Evolutionary conservation across 108 stramenopile genomes (phyloP).

Genomic region (Nitzschia inconspicua): DNA sequence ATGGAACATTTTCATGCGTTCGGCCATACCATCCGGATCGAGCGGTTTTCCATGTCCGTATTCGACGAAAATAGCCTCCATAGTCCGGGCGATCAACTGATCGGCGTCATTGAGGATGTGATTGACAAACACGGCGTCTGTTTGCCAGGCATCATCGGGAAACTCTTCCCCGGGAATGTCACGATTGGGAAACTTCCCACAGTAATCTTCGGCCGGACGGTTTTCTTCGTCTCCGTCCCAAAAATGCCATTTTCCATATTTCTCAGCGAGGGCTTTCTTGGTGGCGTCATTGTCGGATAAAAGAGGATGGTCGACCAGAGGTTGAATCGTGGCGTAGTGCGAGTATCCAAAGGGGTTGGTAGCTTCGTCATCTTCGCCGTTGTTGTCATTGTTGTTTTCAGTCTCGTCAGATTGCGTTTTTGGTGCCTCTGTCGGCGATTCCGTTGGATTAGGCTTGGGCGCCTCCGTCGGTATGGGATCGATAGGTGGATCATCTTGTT

Average conservation of each 20-base stretch:
- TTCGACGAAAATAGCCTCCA: constrained; percentile 71
- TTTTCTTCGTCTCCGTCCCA: constrained; percentile 77
- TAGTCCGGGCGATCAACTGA: constrained; percentile 58
- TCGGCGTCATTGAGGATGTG: constrained; percentile 72
- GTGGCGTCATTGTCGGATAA: constrained; percentile 24
- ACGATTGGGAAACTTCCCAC: constrained; percentile 42
- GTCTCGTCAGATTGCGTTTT: neutral
- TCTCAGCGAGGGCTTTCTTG: constrained; percentile 11
- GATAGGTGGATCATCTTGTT: neutral
- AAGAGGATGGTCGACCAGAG: constrained; percentile 27
- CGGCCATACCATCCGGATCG: constrained; percentile 34
- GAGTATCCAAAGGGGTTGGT: constrained; percentile 20
- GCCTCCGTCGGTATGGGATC: neutral
- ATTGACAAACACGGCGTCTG: constrained; percentile 84
- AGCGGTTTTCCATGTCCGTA: constrained; percentile 67
- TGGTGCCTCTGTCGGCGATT: neutral
- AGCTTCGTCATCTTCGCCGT: neutral
- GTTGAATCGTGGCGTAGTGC: constrained; percentile 31
- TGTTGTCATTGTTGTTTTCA: neutral
- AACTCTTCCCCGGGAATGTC: constrained; percentile 72
- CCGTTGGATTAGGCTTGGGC: neutral
- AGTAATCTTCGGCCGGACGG: constrained; percentile 59
- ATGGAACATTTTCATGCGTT: constrained; percentile 57
- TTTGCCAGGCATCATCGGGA: constrained; percentile 79
- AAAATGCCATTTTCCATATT: constrained; percentile 64